These are phyloP conservation scores for Lactifluus piperatus DNA, from an alignment of 768 basidiomycete species.

Conservation along the genomic window DNA sequence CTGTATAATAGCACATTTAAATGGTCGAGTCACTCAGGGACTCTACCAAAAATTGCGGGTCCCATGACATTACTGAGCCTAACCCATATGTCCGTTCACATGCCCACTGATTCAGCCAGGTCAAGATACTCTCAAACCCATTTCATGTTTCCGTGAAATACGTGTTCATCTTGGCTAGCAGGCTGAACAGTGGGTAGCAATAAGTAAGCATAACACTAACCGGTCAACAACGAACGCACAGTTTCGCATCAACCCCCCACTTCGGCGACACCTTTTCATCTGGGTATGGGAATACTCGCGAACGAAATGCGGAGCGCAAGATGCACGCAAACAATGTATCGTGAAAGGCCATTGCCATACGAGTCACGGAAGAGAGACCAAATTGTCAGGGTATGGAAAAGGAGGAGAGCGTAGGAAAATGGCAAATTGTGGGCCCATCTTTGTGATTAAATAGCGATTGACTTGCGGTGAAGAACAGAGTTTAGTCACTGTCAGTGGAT, in stretches of 20 bases:
- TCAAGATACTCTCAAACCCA: conserved; percentile 82
- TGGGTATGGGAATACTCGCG: too few species aligned
- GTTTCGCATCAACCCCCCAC: conserved; percentile 86
- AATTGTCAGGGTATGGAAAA: too few species aligned
- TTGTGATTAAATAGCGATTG: too few species aligned
- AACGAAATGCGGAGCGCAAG: too few species aligned
- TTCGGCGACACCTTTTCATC: too few species aligned
- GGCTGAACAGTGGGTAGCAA: conserved; percentile 33
- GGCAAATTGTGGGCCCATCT: too few species aligned
- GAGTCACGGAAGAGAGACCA: too few species aligned
- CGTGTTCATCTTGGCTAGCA: conserved; percentile 80
- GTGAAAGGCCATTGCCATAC: too few species aligned
- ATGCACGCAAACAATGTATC: too few species aligned
- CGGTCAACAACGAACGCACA: conserved; percentile 37
- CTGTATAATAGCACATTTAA: conserved; percentile 98
- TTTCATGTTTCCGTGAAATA: conserved; percentile 90
- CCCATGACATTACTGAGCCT: conserved; percentile 95
- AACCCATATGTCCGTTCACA: conserved; percentile 97
- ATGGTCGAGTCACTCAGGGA: conserved; percentile 95
- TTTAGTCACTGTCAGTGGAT: too few species aligned
- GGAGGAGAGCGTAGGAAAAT: too few species aligned
- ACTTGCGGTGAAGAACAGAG: too few species aligned
- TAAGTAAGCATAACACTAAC: background rate
- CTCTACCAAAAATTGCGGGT: conserved; percentile 92
- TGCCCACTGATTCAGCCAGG: conserved; percentile 98